phyloP scores from a whole-genome alignment of 2,329 filamentous ascomycete species.

The Colletotrichum musae region DNA sequence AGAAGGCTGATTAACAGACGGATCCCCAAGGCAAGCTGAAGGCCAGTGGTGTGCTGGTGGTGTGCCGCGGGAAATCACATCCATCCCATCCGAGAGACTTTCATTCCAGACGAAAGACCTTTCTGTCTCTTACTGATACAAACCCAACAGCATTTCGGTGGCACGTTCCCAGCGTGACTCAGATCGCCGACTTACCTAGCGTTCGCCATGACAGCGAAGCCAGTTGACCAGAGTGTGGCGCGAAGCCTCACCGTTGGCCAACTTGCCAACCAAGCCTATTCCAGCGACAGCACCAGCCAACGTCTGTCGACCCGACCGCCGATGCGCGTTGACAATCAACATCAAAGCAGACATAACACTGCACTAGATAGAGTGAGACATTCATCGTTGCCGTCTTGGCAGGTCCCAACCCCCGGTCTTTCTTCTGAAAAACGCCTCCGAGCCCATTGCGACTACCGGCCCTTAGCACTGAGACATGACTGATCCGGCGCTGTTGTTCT shows the following conservation, averaged over 20 bases:
- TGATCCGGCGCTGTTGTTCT: not conserved
- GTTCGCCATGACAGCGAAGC: slow-evolving; percentile 18
- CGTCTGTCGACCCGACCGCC: not conserved
- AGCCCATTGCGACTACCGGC: slow-evolving; percentile 6
- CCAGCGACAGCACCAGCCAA: slow-evolving; percentile 4
- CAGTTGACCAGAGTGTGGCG: slow-evolving; percentile 2
- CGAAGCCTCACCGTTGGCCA: slow-evolving; percentile 26
- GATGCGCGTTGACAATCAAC: not conserved
- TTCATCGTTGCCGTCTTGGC: slow-evolving; percentile 25
- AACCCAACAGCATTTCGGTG: not conserved
- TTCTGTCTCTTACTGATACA: slow-evolving; percentile 29
- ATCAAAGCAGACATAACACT: slow-evolving; percentile 7
- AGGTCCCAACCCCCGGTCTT: slow-evolving; percentile 19
- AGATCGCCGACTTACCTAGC: slow-evolving; percentile 10
- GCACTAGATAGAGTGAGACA: slow-evolving; percentile 16
- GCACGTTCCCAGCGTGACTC: slow-evolving; percentile 7
- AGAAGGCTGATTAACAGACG: slow-evolving; percentile 11
- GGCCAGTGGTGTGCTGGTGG: slow-evolving; percentile 2
- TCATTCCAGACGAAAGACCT: not conserved
- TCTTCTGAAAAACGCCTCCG: not conserved
- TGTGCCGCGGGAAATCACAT: not conserved
- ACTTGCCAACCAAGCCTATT: slow-evolving; percentile 18
- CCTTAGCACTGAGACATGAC: not conserved
- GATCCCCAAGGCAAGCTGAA: slow-evolving; percentile 4
- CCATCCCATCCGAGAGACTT: not conserved